Evolutionary conservation across 345 rosid genomes (phyloP).

Genomic region (Citrus inodora): DNA sequence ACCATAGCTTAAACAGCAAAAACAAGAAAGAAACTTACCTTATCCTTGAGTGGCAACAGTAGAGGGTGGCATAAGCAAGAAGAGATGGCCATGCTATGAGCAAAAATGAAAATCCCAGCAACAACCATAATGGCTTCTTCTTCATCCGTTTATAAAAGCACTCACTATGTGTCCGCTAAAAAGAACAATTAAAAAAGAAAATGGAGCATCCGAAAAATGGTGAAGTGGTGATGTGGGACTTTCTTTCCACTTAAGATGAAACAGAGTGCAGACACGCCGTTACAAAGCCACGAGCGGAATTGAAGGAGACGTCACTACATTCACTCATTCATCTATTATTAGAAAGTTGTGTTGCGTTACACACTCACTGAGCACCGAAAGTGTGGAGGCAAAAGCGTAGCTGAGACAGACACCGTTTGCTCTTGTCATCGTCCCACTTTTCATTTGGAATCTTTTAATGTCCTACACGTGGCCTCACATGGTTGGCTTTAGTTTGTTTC

Average conservation of each 20-base stretch:
- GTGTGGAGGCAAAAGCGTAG: neutral
- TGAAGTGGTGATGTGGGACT: slow-evolving; percentile 15
- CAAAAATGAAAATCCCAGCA: slow-evolving; percentile 19
- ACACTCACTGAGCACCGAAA: neutral
- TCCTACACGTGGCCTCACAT: neutral
- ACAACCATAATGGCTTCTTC: slow-evolving; percentile 21
- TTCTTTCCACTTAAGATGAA: slow-evolving; percentile 14
- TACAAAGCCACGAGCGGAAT: neutral
- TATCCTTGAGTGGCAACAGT: slow-evolving; percentile 19
- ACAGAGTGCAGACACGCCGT: slow-evolving; percentile 3
- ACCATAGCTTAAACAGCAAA: neutral
- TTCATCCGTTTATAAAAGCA: slow-evolving; percentile 28
- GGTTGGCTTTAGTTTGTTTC: neutral
- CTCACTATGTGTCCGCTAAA: neutral
- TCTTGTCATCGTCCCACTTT: neutral
- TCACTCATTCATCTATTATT: neutral
- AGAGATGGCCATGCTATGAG: slow-evolving; percentile 52
- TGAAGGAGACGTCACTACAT: slow-evolving; percentile 2
- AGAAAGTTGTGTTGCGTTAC: neutral
- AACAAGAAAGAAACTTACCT: slow-evolving; percentile 23
- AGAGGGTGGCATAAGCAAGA: slow-evolving; percentile 45
- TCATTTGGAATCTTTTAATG: neutral
- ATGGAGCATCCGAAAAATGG: neutral
- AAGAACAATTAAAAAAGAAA: neutral
- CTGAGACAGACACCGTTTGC: neutral